Conservation (phyloP, 345 rosid species). For the Euphorbia pulcherrima region DNA sequence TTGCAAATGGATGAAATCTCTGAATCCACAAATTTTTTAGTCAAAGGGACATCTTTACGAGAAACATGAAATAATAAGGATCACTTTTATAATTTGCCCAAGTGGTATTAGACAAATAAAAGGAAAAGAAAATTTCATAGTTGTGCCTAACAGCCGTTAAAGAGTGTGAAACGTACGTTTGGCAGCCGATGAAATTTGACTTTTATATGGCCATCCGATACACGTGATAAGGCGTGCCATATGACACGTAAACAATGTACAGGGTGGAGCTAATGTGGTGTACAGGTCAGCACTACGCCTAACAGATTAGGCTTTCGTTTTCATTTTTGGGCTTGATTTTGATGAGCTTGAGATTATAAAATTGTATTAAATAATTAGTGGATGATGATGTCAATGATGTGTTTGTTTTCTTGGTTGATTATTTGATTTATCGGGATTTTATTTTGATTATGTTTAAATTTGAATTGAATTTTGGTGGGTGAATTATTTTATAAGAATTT, state of each 20-base stretch:
- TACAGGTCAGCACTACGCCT: conserved; percentile 24
- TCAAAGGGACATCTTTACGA: too few relatives aligned
- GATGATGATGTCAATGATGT: too few relatives aligned
- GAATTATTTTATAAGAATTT: too few relatives aligned
- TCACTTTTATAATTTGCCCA: not conserved
- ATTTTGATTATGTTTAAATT: too few relatives aligned
- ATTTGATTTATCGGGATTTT: too few relatives aligned
- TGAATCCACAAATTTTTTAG: too few relatives aligned
- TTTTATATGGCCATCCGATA: conserved; percentile 11
- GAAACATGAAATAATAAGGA: too few relatives aligned
- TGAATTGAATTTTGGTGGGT: too few relatives aligned
- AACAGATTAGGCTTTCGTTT: conserved; percentile 2
- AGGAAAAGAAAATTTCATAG: too few relatives aligned
- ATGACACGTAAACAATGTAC: conserved; percentile 4
- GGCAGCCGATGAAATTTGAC: conserved; percentile 51
- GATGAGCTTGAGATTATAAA: not conserved
- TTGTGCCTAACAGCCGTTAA: conserved; percentile 60
- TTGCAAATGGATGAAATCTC: too few relatives aligned
- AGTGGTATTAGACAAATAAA: not conserved
- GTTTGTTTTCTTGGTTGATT: too few relatives aligned
- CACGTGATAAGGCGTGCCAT: conserved; percentile 2
- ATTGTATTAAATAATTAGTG: conserved; percentile 6
- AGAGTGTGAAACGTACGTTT: conserved; percentile 33
- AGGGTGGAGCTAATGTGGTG: conserved; percentile 1
- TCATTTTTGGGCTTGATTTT: not conserved